These are phyloP conservation scores for Ceratocystis ficicola DNA, from an alignment of 2,329 filamentous ascomycete species.

Conservation along the genomic window DNA sequence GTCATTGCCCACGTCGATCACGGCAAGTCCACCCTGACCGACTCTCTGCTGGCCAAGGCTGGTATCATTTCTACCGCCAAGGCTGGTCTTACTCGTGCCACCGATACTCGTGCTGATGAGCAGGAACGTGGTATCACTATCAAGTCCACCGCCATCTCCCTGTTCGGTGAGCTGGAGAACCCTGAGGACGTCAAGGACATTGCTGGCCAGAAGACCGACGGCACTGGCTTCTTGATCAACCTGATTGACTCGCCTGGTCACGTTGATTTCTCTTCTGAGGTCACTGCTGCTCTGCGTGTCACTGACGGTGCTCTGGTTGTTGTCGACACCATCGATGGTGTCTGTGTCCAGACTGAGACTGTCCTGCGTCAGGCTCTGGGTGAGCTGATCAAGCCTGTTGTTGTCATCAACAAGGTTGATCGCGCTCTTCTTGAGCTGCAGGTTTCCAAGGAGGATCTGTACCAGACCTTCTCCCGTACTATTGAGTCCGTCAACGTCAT, in stretches of 20 bases:
- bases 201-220: constrained; percentile 71
- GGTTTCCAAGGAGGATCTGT: constrained; percentile 96
- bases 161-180: constrained; percentile 74
- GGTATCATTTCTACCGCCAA: constrained; percentile 99
- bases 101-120: constrained; percentile 92
- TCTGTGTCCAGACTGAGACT: constrained; percentile 99
- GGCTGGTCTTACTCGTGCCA: constrained; percentile 90
- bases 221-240: constrained; percentile 99
- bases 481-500: constrained; percentile 99
- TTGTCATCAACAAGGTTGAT: constrained; percentile 99
- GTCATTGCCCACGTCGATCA: constrained; percentile 99
- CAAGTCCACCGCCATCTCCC: constrained; percentile 99
- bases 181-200: constrained; percentile 91
- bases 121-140: constrained; percentile 99
- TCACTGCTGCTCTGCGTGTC: constrained; percentile 98
- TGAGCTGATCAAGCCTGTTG: constrained; percentile 99
- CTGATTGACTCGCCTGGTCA: constrained; percentile 99
- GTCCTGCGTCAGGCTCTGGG: constrained; percentile 96
- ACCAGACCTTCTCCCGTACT: constrained; percentile 99
- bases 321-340: constrained; percentile 99
- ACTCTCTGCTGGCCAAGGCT: constrained; percentile 96
- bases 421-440: constrained; percentile 98
- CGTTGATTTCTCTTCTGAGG: constrained; percentile 99
- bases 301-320: constrained; percentile 99
- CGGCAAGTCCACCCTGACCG: constrained; percentile 99